These are phyloP conservation scores for Canavalia ensiformis DNA, from an alignment of 306 rosid genomes.

Conservation along the genomic window DNA sequence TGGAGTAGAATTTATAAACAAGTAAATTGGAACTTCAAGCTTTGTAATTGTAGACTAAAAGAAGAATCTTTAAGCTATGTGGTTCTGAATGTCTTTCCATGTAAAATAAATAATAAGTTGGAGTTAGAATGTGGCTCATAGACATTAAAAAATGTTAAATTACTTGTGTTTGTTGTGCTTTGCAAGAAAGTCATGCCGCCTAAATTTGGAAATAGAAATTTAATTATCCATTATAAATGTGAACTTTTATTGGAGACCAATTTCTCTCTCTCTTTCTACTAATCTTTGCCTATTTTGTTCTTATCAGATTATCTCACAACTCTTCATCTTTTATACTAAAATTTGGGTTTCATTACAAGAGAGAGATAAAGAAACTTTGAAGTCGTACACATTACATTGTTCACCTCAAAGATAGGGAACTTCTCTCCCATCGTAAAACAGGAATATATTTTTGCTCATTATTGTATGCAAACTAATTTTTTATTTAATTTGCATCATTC, in stretches of 20 bases:
- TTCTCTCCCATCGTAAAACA: too few relatives aligned
- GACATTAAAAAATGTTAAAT: background rate
- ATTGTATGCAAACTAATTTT: too few relatives aligned
- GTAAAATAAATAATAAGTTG: constrained; percentile 12
- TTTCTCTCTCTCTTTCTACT: background rate
- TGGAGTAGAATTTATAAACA: constrained; percentile 1
- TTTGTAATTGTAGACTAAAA: background rate
- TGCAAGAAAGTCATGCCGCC: constrained; percentile 16
- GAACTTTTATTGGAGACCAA: background rate
- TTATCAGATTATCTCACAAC: background rate
- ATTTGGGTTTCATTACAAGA: constrained; percentile 59
- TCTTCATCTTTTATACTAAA: constrained; percentile 40
- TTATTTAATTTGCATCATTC: too few relatives aligned
- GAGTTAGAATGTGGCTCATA: background rate
- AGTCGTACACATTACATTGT: constrained; percentile 71
- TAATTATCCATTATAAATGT: background rate
- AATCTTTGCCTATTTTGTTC: background rate
- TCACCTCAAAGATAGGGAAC: constrained; percentile 84
- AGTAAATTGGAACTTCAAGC: background rate
- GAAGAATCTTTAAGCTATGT: constrained; percentile 31
- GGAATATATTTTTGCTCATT: too few relatives aligned
- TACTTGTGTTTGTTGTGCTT: constrained; percentile 13
- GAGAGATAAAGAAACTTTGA: constrained; percentile 88
- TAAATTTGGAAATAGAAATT: constrained; percentile 18
- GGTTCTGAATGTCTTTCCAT: background rate